These are phyloP conservation scores for Phyllachora maydis DNA, from an alignment of 2,329 filamentous ascomycete species.

Conservation along the genomic window DNA sequence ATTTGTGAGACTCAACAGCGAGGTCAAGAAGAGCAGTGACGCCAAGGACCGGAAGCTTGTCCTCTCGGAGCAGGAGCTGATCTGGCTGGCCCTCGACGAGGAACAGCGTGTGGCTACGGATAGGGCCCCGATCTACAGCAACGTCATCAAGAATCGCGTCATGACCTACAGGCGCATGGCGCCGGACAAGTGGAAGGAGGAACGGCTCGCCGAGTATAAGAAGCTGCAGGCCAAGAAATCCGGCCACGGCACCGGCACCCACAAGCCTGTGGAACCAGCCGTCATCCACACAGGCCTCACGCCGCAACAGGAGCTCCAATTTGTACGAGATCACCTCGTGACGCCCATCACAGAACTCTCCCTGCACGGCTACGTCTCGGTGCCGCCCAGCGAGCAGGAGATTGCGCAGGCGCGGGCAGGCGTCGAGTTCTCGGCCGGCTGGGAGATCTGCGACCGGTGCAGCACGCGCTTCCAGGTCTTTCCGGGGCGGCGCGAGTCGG, in stretches of 20 bases:
- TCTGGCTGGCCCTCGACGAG: conserved; percentile 49
- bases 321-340: conserved; percentile 36
- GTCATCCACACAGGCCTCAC: conserved; percentile 50
- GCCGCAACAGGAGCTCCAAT: conserved; percentile 41
- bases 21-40: conserved; percentile 29
- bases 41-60: conserved; percentile 28
- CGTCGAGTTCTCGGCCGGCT: conserved; percentile 47
- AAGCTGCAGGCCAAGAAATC: conserved; percentile 7
- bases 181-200: conserved; percentile 48
- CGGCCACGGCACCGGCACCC: conserved; percentile 13
- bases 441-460: conserved; percentile 81
- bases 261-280: no score
- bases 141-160: conserved; percentile 67
- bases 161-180: conserved; percentile 58
- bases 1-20: conserved; percentile 44
- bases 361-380: conserved; percentile 54
- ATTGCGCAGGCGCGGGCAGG: conserved; percentile 46
- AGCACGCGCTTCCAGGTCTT: conserved; percentile 77
- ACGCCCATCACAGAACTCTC: conserved; percentile 45
- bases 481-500: conserved; percentile 58
- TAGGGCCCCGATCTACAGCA: conserved; percentile 53
- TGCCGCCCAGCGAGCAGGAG: conserved; percentile 41
- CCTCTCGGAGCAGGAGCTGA: conserved; percentile 43
- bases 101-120: conserved; percentile 57
- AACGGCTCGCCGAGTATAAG: conserved; percentile 18